Base-by-base conservation (phyloP, 2,329 filamentous ascomycete genomes). In the Exophiala sp. region DNA sequence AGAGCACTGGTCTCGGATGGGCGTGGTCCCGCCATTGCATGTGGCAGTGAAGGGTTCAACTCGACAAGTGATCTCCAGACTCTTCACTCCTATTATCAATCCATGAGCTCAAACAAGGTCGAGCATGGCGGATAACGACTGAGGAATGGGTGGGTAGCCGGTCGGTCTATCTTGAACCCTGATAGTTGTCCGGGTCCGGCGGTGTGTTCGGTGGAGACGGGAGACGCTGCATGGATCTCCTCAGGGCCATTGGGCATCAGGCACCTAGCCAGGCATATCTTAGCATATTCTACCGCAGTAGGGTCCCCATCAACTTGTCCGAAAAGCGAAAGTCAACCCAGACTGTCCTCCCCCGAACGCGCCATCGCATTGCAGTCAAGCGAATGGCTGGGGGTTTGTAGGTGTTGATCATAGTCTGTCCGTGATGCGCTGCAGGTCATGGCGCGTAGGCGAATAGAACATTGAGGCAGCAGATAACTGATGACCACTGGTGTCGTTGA, bases 1-100 rank as follows among this genome's bases (percentile, higher is more conserved):
- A 58, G 55, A 50, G 55, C 48, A 35, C 46, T 55, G 29, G 46
- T 58, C 44, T 58, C 55, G 27, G 55, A 58, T 13, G 50, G 43
- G 21, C 49, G 52, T 22, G 50, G 48, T 42, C 49, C 55, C 35
- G 55, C 52, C 55, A 58, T 58, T 37, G 10, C 24, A 46, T 13
- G 38, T 24, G 13, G 9, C n/a, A n/a, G n/a, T n/a, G n/a, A n/a
- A n/a, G n/a, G n/a, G n/a, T n/a, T n/a, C n/a, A n/a, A n/a, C n/a
- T n/a, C n/a, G n/a, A n/a, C n/a, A n/a, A n/a, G n/a, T n/a, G n/a
- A n/a, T n/a, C n/a, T n/a, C n/a, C n/a, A n/a, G n/a, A n/a, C n/a
- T n/a, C n/a, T n/a, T n/a, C n/a, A n/a, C n/a, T n/a, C n/a, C n/a
- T n/a, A n/a, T n/a, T 32, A 32, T 32, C 29, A n/a, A 13, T n/a